Conservation (phyloP, 345 rosid species). For the Brassica cretica region DNA sequence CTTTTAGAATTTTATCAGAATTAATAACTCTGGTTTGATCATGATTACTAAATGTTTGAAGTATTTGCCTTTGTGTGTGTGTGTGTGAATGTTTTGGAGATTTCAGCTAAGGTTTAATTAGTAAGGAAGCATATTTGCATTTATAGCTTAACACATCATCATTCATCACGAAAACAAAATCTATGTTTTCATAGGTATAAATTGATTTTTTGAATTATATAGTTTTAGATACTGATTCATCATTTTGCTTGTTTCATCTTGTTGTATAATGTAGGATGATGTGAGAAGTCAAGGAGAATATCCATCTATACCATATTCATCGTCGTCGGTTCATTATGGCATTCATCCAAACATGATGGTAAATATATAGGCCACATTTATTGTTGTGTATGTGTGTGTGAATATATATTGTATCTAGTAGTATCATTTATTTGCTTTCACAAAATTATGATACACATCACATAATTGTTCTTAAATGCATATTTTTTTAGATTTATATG, state of each 20-base stretch:
- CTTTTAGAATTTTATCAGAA: not conserved
- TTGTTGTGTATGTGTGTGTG: not conserved
- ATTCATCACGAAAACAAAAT: not conserved
- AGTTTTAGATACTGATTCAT: not conserved
- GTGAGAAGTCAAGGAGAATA: slow-evolving; percentile 55
- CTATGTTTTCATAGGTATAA: not conserved
- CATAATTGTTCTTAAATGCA: slow-evolving; percentile 21
- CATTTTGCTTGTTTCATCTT: slow-evolving; percentile 8
- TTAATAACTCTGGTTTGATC: not conserved
- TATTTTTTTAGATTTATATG: slow-evolving; percentile 25
- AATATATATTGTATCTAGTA: slow-evolving; percentile 10
- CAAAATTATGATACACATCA: slow-evolving; percentile 13
- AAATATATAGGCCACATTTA: slow-evolving; percentile 25
- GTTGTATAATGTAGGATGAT: slow-evolving; percentile 64
- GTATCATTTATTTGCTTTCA: slow-evolving; percentile 1
- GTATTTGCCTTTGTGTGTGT: not conserved
- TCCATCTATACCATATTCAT: slow-evolving; percentile 59
- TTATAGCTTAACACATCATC: not conserved
- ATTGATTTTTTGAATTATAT: not conserved
- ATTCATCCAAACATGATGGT: slow-evolving; percentile 65
- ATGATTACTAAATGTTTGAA: slow-evolving; percentile 9
- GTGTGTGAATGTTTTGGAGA: not conserved
- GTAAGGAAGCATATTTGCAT: not conserved
- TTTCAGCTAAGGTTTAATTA: not conserved
- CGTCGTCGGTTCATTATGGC: slow-evolving; percentile 64